These are phyloP conservation scores for Amylocarpus encephaloides DNA, from an alignment of 2,329 filamentous ascomycete genomes.

Conservation along the genomic window DNA sequence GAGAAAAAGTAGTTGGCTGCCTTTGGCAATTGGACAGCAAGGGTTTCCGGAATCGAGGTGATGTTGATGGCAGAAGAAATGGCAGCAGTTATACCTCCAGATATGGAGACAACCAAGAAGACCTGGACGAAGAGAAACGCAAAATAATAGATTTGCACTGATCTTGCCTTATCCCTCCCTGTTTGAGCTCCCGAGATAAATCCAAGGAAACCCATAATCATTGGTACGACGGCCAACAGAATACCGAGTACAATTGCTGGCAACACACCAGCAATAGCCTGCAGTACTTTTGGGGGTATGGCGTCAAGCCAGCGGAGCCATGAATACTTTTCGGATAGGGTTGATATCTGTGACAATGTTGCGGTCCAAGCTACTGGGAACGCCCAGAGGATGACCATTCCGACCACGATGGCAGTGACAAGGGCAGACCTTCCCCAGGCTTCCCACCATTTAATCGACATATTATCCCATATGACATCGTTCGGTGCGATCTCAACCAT, in stretches of 20 bases:
- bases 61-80: conserved; percentile 45
- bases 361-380: conserved; percentile 87
- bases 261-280: conserved; percentile 73
- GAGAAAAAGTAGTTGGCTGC: conserved; percentile 97
- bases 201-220: conserved; percentile 70
- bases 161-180: conserved; percentile 67
- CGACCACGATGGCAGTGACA: conserved; percentile 59
- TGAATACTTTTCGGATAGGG: conserved; percentile 55
- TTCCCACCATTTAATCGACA: conserved; percentile 94
- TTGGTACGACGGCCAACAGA: conserved; percentile 72
- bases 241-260: conserved; percentile 72
- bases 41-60: conserved; percentile 57
- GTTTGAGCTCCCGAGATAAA: conserved; percentile 75
- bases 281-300: conserved; percentile 58
- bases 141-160: conserved; percentile 92
- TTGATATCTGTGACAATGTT: conserved; percentile 68
- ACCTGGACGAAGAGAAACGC: conserved; percentile 90
- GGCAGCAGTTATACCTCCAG: conserved; percentile 51
- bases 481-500: conserved; percentile 89
- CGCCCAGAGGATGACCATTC: conserved; percentile 82
- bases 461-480: conserved; percentile 95
- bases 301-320: conserved; percentile 67
- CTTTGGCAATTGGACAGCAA: conserved; percentile 75
- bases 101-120: conserved; percentile 86
- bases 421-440: conserved; percentile 57